Base-by-base conservation (phyloP, 192 early-diverging fungal genomes). In the Coemansia aciculifera region DNA sequence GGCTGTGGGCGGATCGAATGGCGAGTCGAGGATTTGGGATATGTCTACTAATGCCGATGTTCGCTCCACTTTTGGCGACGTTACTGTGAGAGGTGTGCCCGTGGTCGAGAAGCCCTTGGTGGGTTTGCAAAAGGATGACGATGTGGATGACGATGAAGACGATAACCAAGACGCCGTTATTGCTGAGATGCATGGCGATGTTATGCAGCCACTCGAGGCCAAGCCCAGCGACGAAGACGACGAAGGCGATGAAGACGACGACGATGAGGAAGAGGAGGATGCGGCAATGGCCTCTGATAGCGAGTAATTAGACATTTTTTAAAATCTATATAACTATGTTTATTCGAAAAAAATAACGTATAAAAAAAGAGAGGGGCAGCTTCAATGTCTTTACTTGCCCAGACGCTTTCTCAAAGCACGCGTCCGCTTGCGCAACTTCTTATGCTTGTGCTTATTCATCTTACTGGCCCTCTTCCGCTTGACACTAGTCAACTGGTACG, bases 361-460 rank as follows among this genome's bases (percentile, higher is more conserved):
- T 8, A 36, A 36, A 36, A 34, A 36, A 36, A 36, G 34, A 36
- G 34, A 27, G 34, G 34, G 34, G 34, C 34, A 31, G n/a, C 4
- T 10, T 59, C 8, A 29, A 19, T 21, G 10, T 13, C 2, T 34
- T 24, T 86, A 91, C 74, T 92, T 92, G 63, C 90, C 89, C 44
- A 91, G 83, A 37, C 87, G 86, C 82, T 89, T 90, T 64, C 89
- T 86, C 79, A 91, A 73, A n/a, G 92, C 90, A 62, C 88, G 86
- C 32, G 84, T 88, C 79, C 88, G 86, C 80, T 91, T 92, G 68
- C 91, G 86, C 59, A 90, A 74, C 76, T 98, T 98, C 79, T 91
- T 92, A 76, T 91, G 91, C 84, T 98, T 98, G 86, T 98, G 94
- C 84, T 96, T 98, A 73, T 95, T 95, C 94, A 96, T 95, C 89